A percentile compares a stretch with the other conserved stretches of the same genome.
phyloP scores from a whole-genome alignment of 148 eudicot genomes.

The Cornus controversa region DNA sequence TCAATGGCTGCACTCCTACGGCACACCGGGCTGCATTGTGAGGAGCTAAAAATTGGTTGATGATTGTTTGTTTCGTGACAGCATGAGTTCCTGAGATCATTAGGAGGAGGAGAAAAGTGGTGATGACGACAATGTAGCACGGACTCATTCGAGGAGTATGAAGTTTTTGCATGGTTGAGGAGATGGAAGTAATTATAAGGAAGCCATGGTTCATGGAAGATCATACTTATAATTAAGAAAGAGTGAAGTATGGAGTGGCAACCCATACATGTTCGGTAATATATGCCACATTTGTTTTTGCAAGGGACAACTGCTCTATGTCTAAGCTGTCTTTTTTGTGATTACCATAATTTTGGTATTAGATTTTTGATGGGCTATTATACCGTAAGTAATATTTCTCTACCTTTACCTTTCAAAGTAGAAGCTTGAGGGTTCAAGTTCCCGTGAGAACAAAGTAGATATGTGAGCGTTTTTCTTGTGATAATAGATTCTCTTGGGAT shows the following conservation, averaged over 20 bases:
- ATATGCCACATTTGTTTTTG: constrained; percentile 32
- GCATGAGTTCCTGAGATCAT: constrained; percentile 16
- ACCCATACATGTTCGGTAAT: constrained; percentile 56
- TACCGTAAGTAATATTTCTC: too few species aligned
- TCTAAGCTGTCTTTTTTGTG: neutral
- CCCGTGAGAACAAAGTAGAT: too few species aligned
- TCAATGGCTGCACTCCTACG: constrained; percentile 44
- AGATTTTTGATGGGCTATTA: too few species aligned
- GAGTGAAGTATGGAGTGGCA: constrained; percentile 43
- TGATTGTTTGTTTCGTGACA: neutral
- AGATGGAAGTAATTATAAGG: neutral
- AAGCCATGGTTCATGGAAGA: neutral
- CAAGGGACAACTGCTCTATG: neutral
- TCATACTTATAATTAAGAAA: constrained; percentile 7
- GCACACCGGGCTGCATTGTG: constrained; percentile 63
- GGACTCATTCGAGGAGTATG: constrained; percentile 4
- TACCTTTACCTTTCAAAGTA: too few species aligned
- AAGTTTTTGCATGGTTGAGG: neutral
- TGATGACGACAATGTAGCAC: too few species aligned
- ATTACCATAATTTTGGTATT: neutral
- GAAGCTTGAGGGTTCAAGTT: too few species aligned
- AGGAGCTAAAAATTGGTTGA: constrained; percentile 36
- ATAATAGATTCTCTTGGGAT: too few species aligned
- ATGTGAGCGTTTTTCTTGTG: too few species aligned
- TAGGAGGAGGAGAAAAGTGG: constrained; percentile 15